Evolutionary conservation across 768 basidiomycete genomes (phyloP), one percentile per base, ranked within the genome.

Genomic region (Auricularia auricula-judae): DNA sequence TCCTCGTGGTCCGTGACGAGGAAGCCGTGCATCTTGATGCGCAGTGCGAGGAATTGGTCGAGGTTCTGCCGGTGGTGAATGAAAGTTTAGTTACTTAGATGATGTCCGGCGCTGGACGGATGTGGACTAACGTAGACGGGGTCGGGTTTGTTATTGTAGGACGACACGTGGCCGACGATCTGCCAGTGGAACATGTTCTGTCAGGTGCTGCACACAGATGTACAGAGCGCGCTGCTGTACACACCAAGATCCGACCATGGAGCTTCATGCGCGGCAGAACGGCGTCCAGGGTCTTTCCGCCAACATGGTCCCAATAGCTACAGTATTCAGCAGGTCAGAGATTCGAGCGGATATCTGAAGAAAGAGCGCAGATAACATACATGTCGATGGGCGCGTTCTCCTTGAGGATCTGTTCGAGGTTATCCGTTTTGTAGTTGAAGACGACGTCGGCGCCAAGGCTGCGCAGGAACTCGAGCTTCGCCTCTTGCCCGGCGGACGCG

Each of bases 251-350:
- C 10, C 84, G 71, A 0, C 84, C 82, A 23, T 77, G 66, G 0
- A 67, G 61, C 0, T 75, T 78, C 1, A 85, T 77, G 47, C 76
- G 77, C 1, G 76, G 74, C 3, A 88, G 70, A 1, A 83, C 86
- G 16, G 79, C 76, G 7, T 88, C 86, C 4, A 88, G 75, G 0
- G 77, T 80, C 62, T 83, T 79, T 1, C 86, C 85, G 10, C 84
- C 85, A 11, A 86, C 85, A 53, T 82, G 80, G 66, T 85, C 83
- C 80, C 81, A 83, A 67, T 77, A 84, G 36, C 80, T 29, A 67
- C n/a, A 53, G n/a, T n/a, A n/a, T n/a, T n/a, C n/a, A n/a, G 29
- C 29, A 29, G 29, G 29, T 29, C 2, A 29, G 29, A 29, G 3
- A 29, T 2, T 29, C 1, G 2, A 2, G 29, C 29, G 2, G 29